These are phyloP conservation scores for Heimioporus sp. DNA, from an alignment of 768 basidiomycete genomes.

Conservation along the genomic window DNA sequence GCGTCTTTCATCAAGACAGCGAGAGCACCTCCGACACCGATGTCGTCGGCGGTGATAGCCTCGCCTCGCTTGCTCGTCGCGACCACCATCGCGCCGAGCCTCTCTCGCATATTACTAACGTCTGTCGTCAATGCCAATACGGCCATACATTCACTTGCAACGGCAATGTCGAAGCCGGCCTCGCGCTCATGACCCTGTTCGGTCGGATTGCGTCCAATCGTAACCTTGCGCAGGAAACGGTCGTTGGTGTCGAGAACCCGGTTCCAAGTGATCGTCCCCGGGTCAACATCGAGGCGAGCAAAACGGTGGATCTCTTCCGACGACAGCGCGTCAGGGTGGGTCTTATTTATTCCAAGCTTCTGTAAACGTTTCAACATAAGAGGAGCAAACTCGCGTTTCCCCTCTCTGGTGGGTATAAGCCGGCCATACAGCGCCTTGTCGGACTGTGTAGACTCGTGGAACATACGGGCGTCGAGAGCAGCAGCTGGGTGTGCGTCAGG, in stretches of 20 bases:
- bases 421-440: slow-evolving; percentile 95
- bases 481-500: slow-evolving; percentile 58
- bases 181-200: slow-evolving; percentile 88
- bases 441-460: slow-evolving; percentile 93
- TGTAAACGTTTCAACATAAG: slow-evolving; percentile 94
- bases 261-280: slow-evolving; percentile 94
- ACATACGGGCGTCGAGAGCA: slow-evolving; percentile 94
- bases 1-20: slow-evolving; percentile 98
- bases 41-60: slow-evolving; percentile 92
- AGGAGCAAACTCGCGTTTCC: slow-evolving; percentile 90
- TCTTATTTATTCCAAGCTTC: slow-evolving; percentile 96
- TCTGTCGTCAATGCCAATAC: slow-evolving; percentile 90
- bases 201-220: slow-evolving; percentile 85
- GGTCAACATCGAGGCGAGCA: slow-evolving; percentile 89
- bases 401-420: slow-evolving; percentile 90
- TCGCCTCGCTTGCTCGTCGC: slow-evolving; percentile 90
- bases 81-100: slow-evolving; percentile 95
- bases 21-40: slow-evolving; percentile 92
- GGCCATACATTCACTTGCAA: slow-evolving; percentile 98
- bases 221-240: slow-evolving; percentile 92
- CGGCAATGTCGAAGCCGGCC: slow-evolving; percentile 95
- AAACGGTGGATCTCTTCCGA: slow-evolving; percentile 90
- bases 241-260: slow-evolving; percentile 97
- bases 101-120: slow-evolving; percentile 87
- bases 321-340: slow-evolving; percentile 86